Percentiles rank a stretch among this genome's conserved stretches.
Evolutionary conservation across 805 yeast genomes (phyloP).

Genomic region (Kazachstania martiniae): DNA sequence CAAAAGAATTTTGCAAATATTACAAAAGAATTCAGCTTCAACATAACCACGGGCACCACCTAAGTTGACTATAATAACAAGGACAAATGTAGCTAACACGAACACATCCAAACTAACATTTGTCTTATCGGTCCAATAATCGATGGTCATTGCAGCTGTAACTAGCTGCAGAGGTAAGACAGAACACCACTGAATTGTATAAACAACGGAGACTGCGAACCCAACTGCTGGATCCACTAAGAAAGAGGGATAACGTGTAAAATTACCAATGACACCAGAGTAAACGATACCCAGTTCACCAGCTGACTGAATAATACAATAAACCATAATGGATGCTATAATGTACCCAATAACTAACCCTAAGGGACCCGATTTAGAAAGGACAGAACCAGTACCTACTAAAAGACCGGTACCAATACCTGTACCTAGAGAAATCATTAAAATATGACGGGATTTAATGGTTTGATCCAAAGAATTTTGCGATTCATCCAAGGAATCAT

Average conservation of each 20-base stretch:
- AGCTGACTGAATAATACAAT: constrained; percentile 43
- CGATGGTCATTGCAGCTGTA: constrained; percentile 42
- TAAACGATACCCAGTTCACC: constrained; percentile 56
- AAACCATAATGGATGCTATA: constrained; percentile 45
- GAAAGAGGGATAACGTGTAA: constrained; percentile 41
- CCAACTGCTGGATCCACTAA: constrained; percentile 51
- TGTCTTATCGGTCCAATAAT: constrained; percentile 33
- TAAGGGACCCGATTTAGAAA: constrained; percentile 35
- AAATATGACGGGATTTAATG: constrained; percentile 11
- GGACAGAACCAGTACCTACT: constrained; percentile 42
- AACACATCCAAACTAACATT: constrained; percentile 20
- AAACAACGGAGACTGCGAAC: constrained; percentile 52
- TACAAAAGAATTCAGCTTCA: constrained; percentile 41
- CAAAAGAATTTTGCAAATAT: constrained; percentile 35
- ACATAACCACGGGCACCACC: constrained; percentile 47
- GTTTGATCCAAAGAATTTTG: constrained; percentile 3
- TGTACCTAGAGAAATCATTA: constrained; percentile 57
- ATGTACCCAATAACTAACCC: constrained; percentile 43
- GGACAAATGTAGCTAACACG: constrained; percentile 18
- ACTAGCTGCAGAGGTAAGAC: constrained; percentile 46
- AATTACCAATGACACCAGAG: constrained; percentile 48
- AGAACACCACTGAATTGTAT: constrained; percentile 44
- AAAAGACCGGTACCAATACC: constrained; percentile 68
- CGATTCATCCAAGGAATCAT: not conserved
- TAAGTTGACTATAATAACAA: constrained; percentile 37